Percentiles rank a stretch among this genome's conserved stretches.
These are phyloP conservation scores for Heritiera fomes DNA, from an alignment of 345 rosid genomes.

Conservation along the genomic window DNA sequence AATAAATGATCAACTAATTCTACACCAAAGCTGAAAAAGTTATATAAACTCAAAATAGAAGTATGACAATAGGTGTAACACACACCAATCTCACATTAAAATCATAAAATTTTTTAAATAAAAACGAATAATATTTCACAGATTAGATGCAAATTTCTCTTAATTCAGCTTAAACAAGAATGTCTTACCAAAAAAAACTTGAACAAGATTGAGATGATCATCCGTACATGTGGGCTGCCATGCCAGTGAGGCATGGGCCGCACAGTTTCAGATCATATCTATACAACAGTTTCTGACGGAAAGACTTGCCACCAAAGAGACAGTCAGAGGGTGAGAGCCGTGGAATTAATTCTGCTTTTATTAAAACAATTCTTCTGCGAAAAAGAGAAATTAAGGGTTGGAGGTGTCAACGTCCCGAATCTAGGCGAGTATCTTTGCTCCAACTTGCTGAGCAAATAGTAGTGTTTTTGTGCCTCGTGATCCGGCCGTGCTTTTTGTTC, in stretches of 20 bases:
- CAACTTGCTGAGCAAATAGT: background rate
- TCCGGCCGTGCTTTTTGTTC: background rate
- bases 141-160: too few species aligned
- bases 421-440: constrained; percentile 38
- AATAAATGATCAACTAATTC: too few species aligned
- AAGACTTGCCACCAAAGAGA: background rate
- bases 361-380: background rate
- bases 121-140: too few species aligned
- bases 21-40: too few species aligned
- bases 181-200: too few species aligned
- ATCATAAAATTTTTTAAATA: too few species aligned
- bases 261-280: background rate
- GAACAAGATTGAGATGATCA: constrained; percentile 1
- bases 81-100: too few species aligned
- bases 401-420: constrained; percentile 47
- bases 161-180: too few species aligned
- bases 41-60: background rate
- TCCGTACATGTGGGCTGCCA: background rate
- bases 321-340: background rate
- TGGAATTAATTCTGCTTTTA: background rate
- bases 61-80: background rate
- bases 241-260: background rate
- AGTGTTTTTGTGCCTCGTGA: constrained; percentile 16
- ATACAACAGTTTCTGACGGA: background rate
- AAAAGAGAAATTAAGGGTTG: background rate